Percentiles rank a stretch among this genome's conserved stretches.
Evolutionary conservation across 306 rosid species (phyloP).

Genomic region (Echinosophora koreensis): DNA sequence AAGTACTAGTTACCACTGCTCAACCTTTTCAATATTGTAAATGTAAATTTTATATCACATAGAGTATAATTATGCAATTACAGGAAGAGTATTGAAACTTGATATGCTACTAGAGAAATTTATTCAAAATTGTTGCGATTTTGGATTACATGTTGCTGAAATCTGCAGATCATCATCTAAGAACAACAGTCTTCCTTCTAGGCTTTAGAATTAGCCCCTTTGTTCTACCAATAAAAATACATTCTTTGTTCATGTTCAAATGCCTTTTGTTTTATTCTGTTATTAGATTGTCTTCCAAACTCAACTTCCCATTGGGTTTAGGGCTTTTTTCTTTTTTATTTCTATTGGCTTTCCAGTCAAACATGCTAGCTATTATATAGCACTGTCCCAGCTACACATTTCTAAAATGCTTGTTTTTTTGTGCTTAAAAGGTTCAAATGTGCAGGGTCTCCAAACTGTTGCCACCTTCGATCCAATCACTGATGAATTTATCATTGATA

Average conservation of each 20-base stretch:
- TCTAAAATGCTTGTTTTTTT: slow-evolving; percentile 40
- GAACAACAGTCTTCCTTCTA: background rate
- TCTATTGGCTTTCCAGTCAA: background rate
- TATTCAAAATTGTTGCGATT: background rate
- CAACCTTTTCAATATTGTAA: background rate
- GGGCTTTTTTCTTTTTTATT: background rate
- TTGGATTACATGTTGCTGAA: background rate
- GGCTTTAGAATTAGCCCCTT: background rate
- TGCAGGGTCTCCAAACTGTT: slow-evolving; percentile 91
- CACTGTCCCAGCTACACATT: background rate
- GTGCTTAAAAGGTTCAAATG: slow-evolving; percentile 81
- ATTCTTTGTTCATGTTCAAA: background rate
- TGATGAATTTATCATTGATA: slow-evolving; percentile 83
- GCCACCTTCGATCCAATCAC: slow-evolving; percentile 88
- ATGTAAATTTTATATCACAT: background rate
- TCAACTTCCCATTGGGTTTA: background rate
- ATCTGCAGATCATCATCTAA: background rate
- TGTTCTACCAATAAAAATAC: background rate
- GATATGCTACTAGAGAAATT: background rate
- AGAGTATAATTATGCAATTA: background rate
- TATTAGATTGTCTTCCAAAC: slow-evolving; percentile 10
- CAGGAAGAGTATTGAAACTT: background rate
- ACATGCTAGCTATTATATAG: background rate
- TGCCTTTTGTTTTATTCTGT: background rate
- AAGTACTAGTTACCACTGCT: background rate